phyloP scores from a whole-genome alignment of 805 yeast genomes.

The Barnettozyma wickerhamii region DNA sequence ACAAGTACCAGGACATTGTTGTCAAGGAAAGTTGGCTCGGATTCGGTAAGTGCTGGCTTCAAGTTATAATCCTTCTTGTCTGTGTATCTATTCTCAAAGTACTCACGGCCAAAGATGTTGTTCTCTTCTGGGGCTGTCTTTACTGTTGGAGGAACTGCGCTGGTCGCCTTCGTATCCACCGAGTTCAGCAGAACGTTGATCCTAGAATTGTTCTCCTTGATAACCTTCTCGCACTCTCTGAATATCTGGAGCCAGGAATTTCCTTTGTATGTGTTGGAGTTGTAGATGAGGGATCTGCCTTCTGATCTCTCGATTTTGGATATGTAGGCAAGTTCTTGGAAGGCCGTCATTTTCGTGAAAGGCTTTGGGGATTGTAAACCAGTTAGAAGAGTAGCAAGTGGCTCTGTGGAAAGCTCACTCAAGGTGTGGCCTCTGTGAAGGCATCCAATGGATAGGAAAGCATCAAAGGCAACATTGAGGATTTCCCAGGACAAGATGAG shows the following conservation, averaged over 20 bases:
- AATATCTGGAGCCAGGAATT: constrained; percentile 56
- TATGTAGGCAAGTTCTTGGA: constrained; percentile 68
- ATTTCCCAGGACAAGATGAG: constrained; percentile 46
- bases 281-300: constrained; percentile 51
- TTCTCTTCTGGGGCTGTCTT: constrained; percentile 13
- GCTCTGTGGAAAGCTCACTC: constrained; percentile 54
- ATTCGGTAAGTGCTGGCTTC: constrained; percentile 3
- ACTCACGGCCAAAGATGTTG: constrained; percentile 33
- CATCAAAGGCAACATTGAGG: constrained; percentile 53
- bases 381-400: constrained; percentile 56
- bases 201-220: constrained; percentile 43
- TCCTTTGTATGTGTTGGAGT: constrained; percentile 40
- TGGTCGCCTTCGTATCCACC: not conserved
- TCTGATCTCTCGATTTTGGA: constrained; percentile 45
- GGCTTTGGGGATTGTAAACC: constrained; percentile 53
- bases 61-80: constrained; percentile 13
- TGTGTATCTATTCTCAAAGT: constrained; percentile 14
- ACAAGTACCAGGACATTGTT: constrained; percentile 14
- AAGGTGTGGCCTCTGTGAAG: constrained; percentile 61
- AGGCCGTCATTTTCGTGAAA: constrained; percentile 59
- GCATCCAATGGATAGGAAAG: constrained; percentile 70
- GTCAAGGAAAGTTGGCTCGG: constrained; percentile 17
- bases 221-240: constrained; percentile 54
- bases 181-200: constrained; percentile 26
- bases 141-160: not conserved